Evolutionary conservation across 2,329 filamentous ascomycete genomes (phyloP), one percentile per base, ranked within the genome.

Genomic region (Xylariaceae sp.): DNA sequence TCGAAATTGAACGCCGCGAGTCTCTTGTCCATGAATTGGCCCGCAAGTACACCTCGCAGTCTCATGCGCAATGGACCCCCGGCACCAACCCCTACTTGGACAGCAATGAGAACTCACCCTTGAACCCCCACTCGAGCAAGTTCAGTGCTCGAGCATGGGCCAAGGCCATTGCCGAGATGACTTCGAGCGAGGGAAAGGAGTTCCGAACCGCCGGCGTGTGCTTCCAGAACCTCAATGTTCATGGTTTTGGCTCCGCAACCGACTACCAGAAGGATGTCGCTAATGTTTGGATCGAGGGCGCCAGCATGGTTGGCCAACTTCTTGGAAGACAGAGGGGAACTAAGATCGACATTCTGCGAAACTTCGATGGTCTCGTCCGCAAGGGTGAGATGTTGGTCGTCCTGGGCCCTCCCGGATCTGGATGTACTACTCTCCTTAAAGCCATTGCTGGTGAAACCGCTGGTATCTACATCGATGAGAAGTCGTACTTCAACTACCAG

Each of bases 381-480:
- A 83, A 82, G 62, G 88, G 88, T 49, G 88, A 91, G 77, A 89
- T 91, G 86, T 74, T 90, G 34, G 85, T 90, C 13, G 88, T 90
- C 2, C 79, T 91, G 39, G 88, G 88, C 13, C 88, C 87, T 57
- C 88, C 88, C 1, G 83, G 83, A 47, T 81, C 82, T n/a, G 88
- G 88, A 56, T 96, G 91, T 73, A 90, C 88, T 13, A 95, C 91
- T 1, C 87, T 95, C 64, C 78, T 96, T 59, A 95, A 95, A 77
- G 89, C 90, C 0, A 84, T 95, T 65, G 84, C 90, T 2, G 90
- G 91, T 61, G 90, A 95, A 74, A 90, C 88, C 18, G 88, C 92
- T 66, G 91, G 91, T 55, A 86, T 95, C 66, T 85, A 82, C 66
- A 79, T 94, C 11, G 88, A 90, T 52, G 76, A 87, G 2, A 76